Conservation (phyloP, 2,329 filamentous ascomycete genomes). For the Aaosphaeria arxii region DNA sequence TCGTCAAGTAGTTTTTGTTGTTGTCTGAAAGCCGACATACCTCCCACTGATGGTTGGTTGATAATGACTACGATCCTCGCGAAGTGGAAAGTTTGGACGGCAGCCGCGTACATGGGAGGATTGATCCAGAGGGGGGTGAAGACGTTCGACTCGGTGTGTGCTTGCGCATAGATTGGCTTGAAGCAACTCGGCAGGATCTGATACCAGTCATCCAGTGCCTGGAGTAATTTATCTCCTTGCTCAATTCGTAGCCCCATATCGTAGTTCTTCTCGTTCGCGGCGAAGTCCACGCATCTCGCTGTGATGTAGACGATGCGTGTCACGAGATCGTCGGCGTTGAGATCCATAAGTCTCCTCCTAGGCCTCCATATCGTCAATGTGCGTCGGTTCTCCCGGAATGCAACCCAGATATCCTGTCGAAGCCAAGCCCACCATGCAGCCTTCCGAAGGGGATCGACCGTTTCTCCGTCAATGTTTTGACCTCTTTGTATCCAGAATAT, state of each 20-base stretch:
- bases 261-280: slow-evolving; percentile 49
- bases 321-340: slow-evolving; percentile 55
- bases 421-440: slow-evolving; percentile 67
- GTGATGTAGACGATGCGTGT: slow-evolving; percentile 54
- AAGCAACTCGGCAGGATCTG: slow-evolving; percentile 45
- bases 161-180: slow-evolving; percentile 37
- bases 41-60: slow-evolving; percentile 51
- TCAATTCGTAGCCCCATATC: slow-evolving; percentile 46
- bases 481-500: slow-evolving; percentile 66
- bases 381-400: slow-evolving; percentile 56
- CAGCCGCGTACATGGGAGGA: slow-evolving; percentile 36
- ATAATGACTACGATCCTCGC: slow-evolving; percentile 53
- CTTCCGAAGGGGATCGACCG: slow-evolving; percentile 51
- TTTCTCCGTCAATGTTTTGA: slow-evolving; percentile 59
- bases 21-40: slow-evolving; percentile 47
- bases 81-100: slow-evolving; percentile 53
- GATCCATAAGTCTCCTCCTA: slow-evolving; percentile 45
- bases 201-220: slow-evolving; percentile 52
- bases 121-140: slow-evolving; percentile 28
- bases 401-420: slow-evolving; percentile 64
- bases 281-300: slow-evolving; percentile 57
- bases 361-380: slow-evolving; percentile 60
- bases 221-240: slow-evolving; percentile 45
- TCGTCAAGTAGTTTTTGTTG: slow-evolving; percentile 46
- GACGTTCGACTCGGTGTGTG: slow-evolving; percentile 7